Evolutionary conservation across 2,329 filamentous ascomycete genomes (phyloP).

Genomic region (Davidsoniella eucalypti): DNA sequence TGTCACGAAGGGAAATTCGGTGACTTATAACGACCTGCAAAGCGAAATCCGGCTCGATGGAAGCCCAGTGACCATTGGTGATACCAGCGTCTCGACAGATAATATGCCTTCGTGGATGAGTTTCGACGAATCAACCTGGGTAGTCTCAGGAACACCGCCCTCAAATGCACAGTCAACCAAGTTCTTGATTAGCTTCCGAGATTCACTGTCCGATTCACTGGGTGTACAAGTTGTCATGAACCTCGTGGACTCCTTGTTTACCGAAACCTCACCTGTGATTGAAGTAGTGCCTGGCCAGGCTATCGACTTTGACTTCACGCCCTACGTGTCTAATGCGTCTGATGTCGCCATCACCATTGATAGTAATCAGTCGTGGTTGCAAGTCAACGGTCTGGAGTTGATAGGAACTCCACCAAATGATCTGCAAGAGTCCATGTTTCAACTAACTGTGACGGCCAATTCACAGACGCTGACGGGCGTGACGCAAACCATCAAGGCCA

Average conservation of each 20-base stretch:
- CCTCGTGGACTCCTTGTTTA: conserved; percentile 24
- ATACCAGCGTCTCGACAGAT: conserved; percentile 35
- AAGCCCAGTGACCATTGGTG: conserved; percentile 27
- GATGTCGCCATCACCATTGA: conserved; percentile 24
- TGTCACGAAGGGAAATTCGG: conserved; percentile 27
- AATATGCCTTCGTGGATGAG: conserved; percentile 52
- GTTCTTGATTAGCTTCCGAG: conserved; percentile 44
- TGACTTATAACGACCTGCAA: conserved; percentile 37
- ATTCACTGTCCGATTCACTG: conserved; percentile 42
- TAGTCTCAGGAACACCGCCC: conserved; percentile 48
- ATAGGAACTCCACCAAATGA: conserved; percentile 24
- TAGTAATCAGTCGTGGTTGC: conserved; percentile 28
- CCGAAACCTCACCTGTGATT: conserved; percentile 22
- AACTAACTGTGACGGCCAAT: conserved; percentile 10
- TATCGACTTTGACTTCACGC: conserved; percentile 27
- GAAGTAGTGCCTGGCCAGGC: conserved; percentile 24
- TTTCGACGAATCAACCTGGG: conserved; percentile 45
- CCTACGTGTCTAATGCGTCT: conserved; percentile 25
- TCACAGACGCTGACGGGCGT: conserved; percentile 12
- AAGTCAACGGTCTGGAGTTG: conserved; percentile 23
- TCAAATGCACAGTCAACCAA: conserved; percentile 40
- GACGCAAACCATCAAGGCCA: conserved; percentile 15
- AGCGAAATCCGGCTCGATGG: conserved; percentile 42
- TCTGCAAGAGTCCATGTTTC: not conserved
- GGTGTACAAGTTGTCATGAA: conserved; percentile 32